Percentiles rank a stretch among this genome's conserved stretches.
These are phyloP conservation scores for Candolleomyces aberdarensis DNA, from an alignment of 768 basidiomycete species.

Conservation along the genomic window DNA sequence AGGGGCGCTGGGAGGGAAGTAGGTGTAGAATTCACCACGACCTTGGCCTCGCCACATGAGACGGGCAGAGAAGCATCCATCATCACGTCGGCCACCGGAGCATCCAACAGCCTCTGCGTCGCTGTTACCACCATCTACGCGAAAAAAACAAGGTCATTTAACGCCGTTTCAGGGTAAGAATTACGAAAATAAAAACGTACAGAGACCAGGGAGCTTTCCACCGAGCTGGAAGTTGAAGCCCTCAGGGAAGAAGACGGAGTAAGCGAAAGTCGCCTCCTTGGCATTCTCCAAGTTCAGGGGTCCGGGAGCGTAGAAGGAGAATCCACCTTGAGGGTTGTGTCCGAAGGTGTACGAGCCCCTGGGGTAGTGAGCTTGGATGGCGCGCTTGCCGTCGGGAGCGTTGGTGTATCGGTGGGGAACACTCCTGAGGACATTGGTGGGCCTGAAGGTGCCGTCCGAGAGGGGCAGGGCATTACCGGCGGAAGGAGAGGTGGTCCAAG, in stretches of 20 bases:
- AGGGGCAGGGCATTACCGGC: slow-evolving; percentile 34
- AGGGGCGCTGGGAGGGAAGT: slow-evolving; percentile 50
- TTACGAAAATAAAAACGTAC: slow-evolving; percentile 32
- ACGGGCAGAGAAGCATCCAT: slow-evolving; percentile 59
- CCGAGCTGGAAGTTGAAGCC: slow-evolving; percentile 67
- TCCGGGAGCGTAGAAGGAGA: slow-evolving; percentile 72
- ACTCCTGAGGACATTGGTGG: slow-evolving; percentile 31
- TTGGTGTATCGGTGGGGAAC: slow-evolving; percentile 40
- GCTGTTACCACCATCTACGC: slow-evolving; percentile 53
- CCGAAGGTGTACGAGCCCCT: slow-evolving; percentile 54
- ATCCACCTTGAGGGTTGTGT: slow-evolving; percentile 48
- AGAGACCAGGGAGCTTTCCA: slow-evolving; percentile 73
- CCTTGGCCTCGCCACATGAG: slow-evolving; percentile 68
- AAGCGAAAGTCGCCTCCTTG: slow-evolving; percentile 62
- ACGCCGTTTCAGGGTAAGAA: neutral
- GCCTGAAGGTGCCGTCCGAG: slow-evolving; percentile 42
- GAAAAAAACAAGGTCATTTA: slow-evolving; percentile 7
- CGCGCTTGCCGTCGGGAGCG: slow-evolving; percentile 48
- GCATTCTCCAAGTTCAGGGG: slow-evolving; percentile 56
- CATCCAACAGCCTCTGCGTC: slow-evolving; percentile 47
- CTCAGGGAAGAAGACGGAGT: slow-evolving; percentile 58
- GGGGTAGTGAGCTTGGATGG: slow-evolving; percentile 53
- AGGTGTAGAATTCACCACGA: slow-evolving; percentile 67
- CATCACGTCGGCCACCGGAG: slow-evolving; percentile 60
- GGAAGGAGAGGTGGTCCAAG: slow-evolving; percentile 47